Evolutionary conservation across 2,329 filamentous ascomycete species (phyloP), one percentile per base, ranked within the genome.

Genomic region (Epichloe hybrida): DNA sequence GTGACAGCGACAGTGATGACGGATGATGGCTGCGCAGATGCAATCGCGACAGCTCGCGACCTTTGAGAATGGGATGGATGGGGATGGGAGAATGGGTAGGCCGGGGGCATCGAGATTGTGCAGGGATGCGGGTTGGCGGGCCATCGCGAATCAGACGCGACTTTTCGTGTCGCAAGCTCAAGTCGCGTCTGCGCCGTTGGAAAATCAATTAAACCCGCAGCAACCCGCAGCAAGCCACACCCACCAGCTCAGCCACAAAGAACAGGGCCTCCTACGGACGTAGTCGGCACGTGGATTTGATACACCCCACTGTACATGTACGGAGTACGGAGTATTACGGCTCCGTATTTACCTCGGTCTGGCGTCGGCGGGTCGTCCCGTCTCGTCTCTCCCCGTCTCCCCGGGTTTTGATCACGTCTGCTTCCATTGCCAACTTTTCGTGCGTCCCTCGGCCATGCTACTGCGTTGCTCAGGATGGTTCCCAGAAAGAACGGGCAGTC

Each of bases 401-500:
- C 27, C 27, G 27, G 35, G 27, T 50, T 31, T 31, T 31, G 27
- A 31, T 31, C 27, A 31, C 27, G 27, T 31, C 27, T 31, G 27
- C 27, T 31, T 31, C 8, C 27, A 11, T 31, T 34, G 34, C 23
- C 7, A 31, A 20, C 37, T 27, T 27, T 15, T 9, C 6, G n/a
- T 23, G 15, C 36, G 23, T 27, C 23, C 7, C 17, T 42, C 13
- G 43, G 49, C 46, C 39, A 56, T 49, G 47, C 31, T 36, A 9
- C 45, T 38, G 4, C 37, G 27, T 46, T 20, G 42, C 46, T 56
- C 50, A 58, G 48, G 54, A 76, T 77, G 74, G 65, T 71, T 59
- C 68, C 73, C 54, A 66, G 71, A 61, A 76, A 73, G 64, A 79
- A 76, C 63, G 71, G 72, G 64, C 77, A 75, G 59, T 76, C 86